A percentile compares a stretch with the other conserved stretches of the same genome.
Evolutionary conservation across 2,329 filamentous ascomycete species (phyloP).

Genomic region (Sphaerulina vaccinii): DNA sequence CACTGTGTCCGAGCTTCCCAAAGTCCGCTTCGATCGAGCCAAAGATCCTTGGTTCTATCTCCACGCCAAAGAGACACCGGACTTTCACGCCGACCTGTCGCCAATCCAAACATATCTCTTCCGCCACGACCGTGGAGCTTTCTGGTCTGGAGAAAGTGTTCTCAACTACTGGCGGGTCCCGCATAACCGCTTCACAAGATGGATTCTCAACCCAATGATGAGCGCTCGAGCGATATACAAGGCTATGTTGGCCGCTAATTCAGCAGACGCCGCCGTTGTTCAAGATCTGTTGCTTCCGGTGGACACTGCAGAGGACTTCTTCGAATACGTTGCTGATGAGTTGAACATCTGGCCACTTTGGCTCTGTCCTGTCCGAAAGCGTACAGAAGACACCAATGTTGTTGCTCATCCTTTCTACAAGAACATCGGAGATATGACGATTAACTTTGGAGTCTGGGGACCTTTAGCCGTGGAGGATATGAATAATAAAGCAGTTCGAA

Average conservation of each 20-base stretch:
- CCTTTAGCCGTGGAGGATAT: slow-evolving; percentile 54
- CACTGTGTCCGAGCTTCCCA: not conserved
- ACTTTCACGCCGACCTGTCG: slow-evolving; percentile 30
- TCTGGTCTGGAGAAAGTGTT: slow-evolving; percentile 61
- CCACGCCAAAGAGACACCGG: slow-evolving; percentile 46
- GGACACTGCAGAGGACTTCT: slow-evolving; percentile 50
- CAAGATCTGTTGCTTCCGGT: slow-evolving; percentile 63
- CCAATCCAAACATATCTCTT: slow-evolving; percentile 57
- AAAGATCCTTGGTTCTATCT: slow-evolving; percentile 72
- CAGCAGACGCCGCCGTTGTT: slow-evolving; percentile 55
- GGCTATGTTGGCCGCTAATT: slow-evolving; percentile 59
- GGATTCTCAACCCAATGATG: slow-evolving; percentile 58
- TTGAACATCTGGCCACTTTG: slow-evolving; percentile 57
- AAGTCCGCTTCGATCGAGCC: slow-evolving; percentile 51
- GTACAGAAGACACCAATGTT: not conserved
- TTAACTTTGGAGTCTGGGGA: slow-evolving; percentile 71
- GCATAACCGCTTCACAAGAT: slow-evolving; percentile 59
- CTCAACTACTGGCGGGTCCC: slow-evolving; percentile 61
- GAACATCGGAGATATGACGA: not conserved
- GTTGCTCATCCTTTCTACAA: not conserved
- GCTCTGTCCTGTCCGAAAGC: slow-evolving; percentile 50
- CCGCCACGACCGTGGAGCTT: slow-evolving; percentile 62
- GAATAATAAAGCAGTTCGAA: slow-evolving; percentile 54
- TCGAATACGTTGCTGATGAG: slow-evolving; percentile 49
- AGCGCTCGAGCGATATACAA: slow-evolving; percentile 62